Evolutionary conservation across 148 eudicot genomes (phyloP).

Genomic region (Camellia granthamiana): DNA sequence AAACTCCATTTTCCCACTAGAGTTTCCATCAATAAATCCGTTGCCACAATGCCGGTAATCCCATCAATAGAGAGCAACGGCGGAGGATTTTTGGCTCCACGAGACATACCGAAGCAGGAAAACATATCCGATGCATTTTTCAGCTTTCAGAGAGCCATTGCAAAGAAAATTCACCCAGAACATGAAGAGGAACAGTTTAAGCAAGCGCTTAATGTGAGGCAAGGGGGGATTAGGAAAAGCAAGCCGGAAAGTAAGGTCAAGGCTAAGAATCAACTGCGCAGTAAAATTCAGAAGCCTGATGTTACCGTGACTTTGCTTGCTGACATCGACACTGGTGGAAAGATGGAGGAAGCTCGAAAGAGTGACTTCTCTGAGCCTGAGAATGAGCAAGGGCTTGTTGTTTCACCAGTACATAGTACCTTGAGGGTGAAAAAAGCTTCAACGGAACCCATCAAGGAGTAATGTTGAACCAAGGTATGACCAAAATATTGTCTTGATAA

Average conservation of each 20-base stretch:
- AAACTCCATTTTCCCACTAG: conserved; percentile 53
- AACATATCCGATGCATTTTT: conserved; percentile 32
- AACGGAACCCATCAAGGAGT: conserved; percentile 43
- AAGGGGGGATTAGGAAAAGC: conserved; percentile 48
- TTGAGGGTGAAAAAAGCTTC: conserved; percentile 41
- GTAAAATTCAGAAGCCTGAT: conserved; percentile 43
- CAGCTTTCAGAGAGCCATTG: conserved; percentile 32
- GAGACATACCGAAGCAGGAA: conserved; percentile 23
- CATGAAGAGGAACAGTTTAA: conserved; percentile 59
- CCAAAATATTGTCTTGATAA: neutral
- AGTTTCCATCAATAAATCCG: conserved; percentile 48
- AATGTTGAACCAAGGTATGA: conserved; percentile 70
- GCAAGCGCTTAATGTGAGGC: conserved; percentile 54
- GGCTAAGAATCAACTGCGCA: conserved; percentile 43
- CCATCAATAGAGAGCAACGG: conserved; percentile 29
- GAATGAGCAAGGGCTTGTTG: conserved; percentile 43
- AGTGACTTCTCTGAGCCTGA: conserved; percentile 64
- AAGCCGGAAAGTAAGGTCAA: conserved; percentile 57
- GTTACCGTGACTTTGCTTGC: conserved; percentile 32
- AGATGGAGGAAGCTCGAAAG: conserved; percentile 51
- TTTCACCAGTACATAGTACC: conserved; percentile 29
- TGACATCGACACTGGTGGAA: conserved; percentile 33
- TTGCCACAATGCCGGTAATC: conserved; percentile 20
- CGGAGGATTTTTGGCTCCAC: conserved; percentile 22
- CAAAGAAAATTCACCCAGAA: conserved; percentile 38